Evolutionary conservation across 192 early-diverging fungal genomes (phyloP).

Genomic region (Gorgonomyces haynaldii): DNA sequence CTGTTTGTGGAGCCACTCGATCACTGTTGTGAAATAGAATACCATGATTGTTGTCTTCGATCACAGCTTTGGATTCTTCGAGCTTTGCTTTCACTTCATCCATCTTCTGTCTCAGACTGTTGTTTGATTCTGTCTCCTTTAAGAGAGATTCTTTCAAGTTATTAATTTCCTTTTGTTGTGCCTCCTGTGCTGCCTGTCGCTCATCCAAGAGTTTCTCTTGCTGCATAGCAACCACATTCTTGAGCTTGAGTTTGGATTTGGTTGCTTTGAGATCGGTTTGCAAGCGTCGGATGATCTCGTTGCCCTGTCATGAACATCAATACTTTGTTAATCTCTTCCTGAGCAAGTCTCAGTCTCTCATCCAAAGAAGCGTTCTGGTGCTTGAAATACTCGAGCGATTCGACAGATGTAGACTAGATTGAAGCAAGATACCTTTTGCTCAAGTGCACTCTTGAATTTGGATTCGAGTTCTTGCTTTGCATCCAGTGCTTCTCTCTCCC

Average conservation of each 20-base stretch:
- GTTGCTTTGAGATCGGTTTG: slow-evolving; percentile 35
- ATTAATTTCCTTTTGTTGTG: slow-evolving; percentile 27
- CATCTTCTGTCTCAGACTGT: slow-evolving; percentile 3
- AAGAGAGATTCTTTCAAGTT: slow-evolving; percentile 14
- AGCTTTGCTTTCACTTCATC: slow-evolving; percentile 22
- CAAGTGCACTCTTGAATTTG: slow-evolving; percentile 1
- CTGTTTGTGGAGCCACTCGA: slow-evolving; percentile 54
- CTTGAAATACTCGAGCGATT: slow-evolving; percentile 17
- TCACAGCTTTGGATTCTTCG: slow-evolving; percentile 35
- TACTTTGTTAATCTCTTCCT: slow-evolving; percentile 37
- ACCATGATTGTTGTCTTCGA: slow-evolving; percentile 48
- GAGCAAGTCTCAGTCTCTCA: slow-evolving; percentile 12
- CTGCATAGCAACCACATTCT: slow-evolving; percentile 45
- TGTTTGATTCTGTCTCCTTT: slow-evolving; percentile 9
- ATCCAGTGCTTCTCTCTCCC: neutral
- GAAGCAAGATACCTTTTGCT: slow-evolving; percentile 6
- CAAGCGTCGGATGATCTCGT: slow-evolving; percentile 46
- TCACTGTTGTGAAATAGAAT: slow-evolving; percentile 23
- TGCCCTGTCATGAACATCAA: slow-evolving; percentile 26
- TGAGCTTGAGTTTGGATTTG: slow-evolving; percentile 43
- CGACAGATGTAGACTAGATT: slow-evolving; percentile 17
- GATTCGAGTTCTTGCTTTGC: neutral
- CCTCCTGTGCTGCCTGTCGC: slow-evolving; percentile 17
- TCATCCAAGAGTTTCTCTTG: slow-evolving; percentile 50
- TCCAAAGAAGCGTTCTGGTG: slow-evolving; percentile 21